These are phyloP conservation scores for Pseudogymnoascus sp. DNA, from an alignment of 2,329 filamentous ascomycete species.

Conservation along the genomic window DNA sequence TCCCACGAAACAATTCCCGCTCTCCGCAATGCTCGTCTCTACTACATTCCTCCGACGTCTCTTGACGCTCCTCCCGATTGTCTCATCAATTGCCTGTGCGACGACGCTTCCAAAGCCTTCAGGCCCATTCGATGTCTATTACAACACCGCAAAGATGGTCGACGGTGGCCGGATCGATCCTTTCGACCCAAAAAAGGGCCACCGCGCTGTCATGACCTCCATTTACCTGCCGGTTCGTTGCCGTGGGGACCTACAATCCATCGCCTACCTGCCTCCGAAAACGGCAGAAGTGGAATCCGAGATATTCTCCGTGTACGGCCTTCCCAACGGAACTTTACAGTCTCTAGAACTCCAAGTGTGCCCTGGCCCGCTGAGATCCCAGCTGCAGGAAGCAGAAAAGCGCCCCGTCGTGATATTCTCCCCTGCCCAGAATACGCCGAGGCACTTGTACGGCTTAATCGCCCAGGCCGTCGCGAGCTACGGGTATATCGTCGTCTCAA, in stretches of 20 bases:
- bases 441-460: slow-evolving; percentile 26
- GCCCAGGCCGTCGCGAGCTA: slow-evolving; percentile 27
- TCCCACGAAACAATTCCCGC: neutral
- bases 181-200: slow-evolving; percentile 17
- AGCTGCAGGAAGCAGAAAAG: neutral
- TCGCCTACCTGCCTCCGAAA: slow-evolving; percentile 23
- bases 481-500: slow-evolving; percentile 28
- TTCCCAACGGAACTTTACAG: slow-evolving; percentile 24
- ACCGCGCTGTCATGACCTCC: slow-evolving; percentile 25
- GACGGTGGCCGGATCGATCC: slow-evolving; percentile 24
- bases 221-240: slow-evolving; percentile 20
- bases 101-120: neutral
- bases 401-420: slow-evolving; percentile 29
- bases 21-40: neutral
- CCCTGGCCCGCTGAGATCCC: slow-evolving; percentile 3
- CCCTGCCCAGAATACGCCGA: slow-evolving; percentile 22
- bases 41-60: neutral
- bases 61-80: neutral
- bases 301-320: slow-evolving; percentile 17
- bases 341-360: slow-evolving; percentile 21
- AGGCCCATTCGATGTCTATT: slow-evolving; percentile 15
- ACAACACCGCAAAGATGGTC: slow-evolving; percentile 13
- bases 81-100: neutral
- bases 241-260: slow-evolving; percentile 13
- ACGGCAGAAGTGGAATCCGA: slow-evolving; percentile 22